Conservation (phyloP, 768 basidiomycete species). For the Lanmaoa pseudosensibilis region DNA sequence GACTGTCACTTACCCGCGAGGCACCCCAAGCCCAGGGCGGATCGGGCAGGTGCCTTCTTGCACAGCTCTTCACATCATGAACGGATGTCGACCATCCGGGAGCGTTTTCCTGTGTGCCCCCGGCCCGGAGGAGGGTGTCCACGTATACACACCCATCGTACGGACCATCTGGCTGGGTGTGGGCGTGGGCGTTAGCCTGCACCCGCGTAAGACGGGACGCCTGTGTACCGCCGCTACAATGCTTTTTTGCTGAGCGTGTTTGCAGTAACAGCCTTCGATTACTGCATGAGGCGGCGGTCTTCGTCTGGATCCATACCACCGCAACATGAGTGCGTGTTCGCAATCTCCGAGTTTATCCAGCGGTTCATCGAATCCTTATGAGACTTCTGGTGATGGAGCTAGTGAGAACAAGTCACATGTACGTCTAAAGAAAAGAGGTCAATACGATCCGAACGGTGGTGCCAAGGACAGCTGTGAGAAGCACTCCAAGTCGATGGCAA, state of each 20-base stretch:
- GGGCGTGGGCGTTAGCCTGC: not conserved
- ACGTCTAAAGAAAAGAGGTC: not conserved
- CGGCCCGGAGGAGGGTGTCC: too few species aligned
- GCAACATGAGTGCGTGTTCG: not conserved
- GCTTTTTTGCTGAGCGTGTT: conserved; percentile 53
- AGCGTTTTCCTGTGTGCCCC: not conserved
- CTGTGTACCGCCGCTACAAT: not conserved
- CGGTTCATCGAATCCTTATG: not conserved
- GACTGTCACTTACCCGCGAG: not conserved
- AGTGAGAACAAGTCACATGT: not conserved
- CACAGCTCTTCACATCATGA: too few species aligned
- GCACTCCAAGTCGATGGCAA: not conserved
- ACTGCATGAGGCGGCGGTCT: conserved; percentile 36
- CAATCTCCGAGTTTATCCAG: not conserved
- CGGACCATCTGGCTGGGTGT: not conserved
- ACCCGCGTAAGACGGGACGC: not conserved
- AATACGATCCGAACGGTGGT: too few species aligned
- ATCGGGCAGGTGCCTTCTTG: not conserved
- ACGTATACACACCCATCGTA: not conserved
- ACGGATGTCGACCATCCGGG: not conserved
- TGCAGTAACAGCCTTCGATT: conserved; percentile 48
- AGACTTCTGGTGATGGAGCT: not conserved
- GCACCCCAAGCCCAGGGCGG: not conserved
- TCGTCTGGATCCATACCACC: conserved; percentile 1
- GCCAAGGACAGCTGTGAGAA: too few species aligned